phyloP scores from a whole-genome alignment of 306 rosid genomes.

The Canavalia gladiata region DNA sequence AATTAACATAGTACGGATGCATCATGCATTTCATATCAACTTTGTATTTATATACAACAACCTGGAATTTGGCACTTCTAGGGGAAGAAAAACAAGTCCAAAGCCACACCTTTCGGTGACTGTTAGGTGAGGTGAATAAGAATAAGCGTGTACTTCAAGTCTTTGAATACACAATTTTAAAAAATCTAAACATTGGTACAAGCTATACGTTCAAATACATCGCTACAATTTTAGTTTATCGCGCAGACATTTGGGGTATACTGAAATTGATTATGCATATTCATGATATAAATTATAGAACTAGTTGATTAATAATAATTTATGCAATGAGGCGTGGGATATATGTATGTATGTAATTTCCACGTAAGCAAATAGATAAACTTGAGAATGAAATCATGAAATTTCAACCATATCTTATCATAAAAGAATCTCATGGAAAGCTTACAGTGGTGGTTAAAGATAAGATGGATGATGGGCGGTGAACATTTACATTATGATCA shows the following conservation, averaged over 20 bases:
- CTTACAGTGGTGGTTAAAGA: not conserved
- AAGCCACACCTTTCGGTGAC: not conserved
- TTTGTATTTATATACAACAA: slow-evolving; percentile 12
- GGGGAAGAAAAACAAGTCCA: not conserved
- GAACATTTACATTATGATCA: slow-evolving; percentile 2
- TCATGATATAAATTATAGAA: slow-evolving; percentile 3
- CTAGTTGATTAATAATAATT: not conserved
- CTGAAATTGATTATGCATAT: not conserved
- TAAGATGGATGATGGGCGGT: slow-evolving; percentile 10
- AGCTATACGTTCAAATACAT: too few relatives aligned
- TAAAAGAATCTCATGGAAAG: slow-evolving; percentile 2
- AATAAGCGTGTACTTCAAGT: too few relatives aligned
- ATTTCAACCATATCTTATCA: too few relatives aligned
- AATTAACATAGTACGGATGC: slow-evolving; percentile 13
- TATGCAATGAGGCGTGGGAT: not conserved
- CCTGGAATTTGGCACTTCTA: slow-evolving; percentile 20
- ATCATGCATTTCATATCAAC: not conserved
- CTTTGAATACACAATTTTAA: too few relatives aligned
- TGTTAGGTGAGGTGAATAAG: not conserved
- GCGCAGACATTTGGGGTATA: not conserved
- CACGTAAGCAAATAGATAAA: too few relatives aligned
- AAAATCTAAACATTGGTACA: too few relatives aligned
- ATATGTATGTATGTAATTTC: not conserved
- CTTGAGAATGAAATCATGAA: too few relatives aligned
- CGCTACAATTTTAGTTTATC: too few relatives aligned